Base-by-base conservation (phyloP, 495 filamentous ascomycete species). In the Lineolata rhizophorae region DNA sequence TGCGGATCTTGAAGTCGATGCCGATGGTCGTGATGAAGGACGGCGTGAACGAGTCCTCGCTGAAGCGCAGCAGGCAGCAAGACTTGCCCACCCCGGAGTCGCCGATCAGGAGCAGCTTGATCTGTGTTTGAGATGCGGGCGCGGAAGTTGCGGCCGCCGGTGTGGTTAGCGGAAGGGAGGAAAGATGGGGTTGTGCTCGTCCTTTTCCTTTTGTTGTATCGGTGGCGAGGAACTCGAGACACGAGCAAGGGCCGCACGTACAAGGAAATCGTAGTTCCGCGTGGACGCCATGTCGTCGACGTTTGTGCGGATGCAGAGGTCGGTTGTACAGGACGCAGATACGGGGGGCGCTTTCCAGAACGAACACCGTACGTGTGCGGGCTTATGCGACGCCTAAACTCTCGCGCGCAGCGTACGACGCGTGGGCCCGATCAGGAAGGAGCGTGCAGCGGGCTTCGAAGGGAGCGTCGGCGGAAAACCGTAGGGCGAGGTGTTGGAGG, bases 1-100 rank as follows among this genome's bases (percentile, higher is more conserved):
- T 97, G 29, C 87, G 70, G 45, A 97, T 97, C 64, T 97, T 97
- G 62, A 97, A 97, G 55, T 99, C 87, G 59, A 99, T 99, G 35
- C 87, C 87, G 55, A 99, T 95, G 37, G 87, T 97, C 36, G 87
- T 95, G 61, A 97, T 95, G 58, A 95, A 97, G 55, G 79, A 90
- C 60, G 95, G 90, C n/a, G 87, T 97, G 63, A 95, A 97, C 51
- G 90, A 95, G 51, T 97, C 87, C 55, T 97, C 87, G 45, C 90
- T 87, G 46, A 97, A 97, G 55, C 87, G 83, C 45, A 97, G 64
- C 37, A 97, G 67, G 61, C 95, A 56, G 58, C 90, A 95, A 48
- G 90, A 95, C 76, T 97, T 97, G 72, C 87, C 87, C 43, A 95
- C 90, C 64, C 87, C 87, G 48, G 87, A 95, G 55, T 97, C 87